These are phyloP conservation scores for Knoxia roxburghii DNA, from an alignment of 257 asterid species.

Conservation along the genomic window DNA sequence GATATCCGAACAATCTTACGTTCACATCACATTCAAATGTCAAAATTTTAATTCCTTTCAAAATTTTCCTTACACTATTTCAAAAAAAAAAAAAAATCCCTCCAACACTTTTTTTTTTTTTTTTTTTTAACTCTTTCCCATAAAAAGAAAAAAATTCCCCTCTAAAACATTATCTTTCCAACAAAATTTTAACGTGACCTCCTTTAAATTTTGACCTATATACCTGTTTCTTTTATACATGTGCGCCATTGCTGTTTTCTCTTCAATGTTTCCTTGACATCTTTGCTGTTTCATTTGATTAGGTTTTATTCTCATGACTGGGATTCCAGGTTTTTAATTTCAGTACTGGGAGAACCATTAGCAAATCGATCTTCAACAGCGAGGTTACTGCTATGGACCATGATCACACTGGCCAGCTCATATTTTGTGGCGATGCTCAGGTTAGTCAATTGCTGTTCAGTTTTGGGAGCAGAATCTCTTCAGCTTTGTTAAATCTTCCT, in stretches of 20 bases:
- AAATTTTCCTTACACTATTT: too few relatives aligned
- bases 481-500: slow-evolving; percentile 15
- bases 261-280: slow-evolving; percentile 5
- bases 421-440: slow-evolving; percentile 94
- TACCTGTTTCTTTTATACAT: neutral
- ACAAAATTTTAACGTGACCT: too few relatives aligned
- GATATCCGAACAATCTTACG: too few relatives aligned
- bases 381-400: slow-evolving; percentile 99
- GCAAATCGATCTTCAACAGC: slow-evolving; percentile 52
- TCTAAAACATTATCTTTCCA: too few relatives aligned
- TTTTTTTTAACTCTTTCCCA: too few relatives aligned
- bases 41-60: too few relatives aligned
- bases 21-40: too few relatives aligned
- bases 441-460: slow-evolving; percentile 31
- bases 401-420: slow-evolving; percentile 93
- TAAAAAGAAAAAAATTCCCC: too few relatives aligned
- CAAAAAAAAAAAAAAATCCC: too few relatives aligned
- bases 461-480: slow-evolving; percentile 10
- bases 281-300: slow-evolving; percentile 21
- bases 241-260: neutral
- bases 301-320: slow-evolving; percentile 26
- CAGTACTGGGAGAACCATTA: slow-evolving; percentile 87
- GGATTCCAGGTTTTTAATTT: slow-evolving; percentile 96
- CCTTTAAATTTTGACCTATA: neutral
- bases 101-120: too few relatives aligned